Conservation (phyloP, 768 basidiomycete species). For the Fistulinella prunicolor region DNA sequence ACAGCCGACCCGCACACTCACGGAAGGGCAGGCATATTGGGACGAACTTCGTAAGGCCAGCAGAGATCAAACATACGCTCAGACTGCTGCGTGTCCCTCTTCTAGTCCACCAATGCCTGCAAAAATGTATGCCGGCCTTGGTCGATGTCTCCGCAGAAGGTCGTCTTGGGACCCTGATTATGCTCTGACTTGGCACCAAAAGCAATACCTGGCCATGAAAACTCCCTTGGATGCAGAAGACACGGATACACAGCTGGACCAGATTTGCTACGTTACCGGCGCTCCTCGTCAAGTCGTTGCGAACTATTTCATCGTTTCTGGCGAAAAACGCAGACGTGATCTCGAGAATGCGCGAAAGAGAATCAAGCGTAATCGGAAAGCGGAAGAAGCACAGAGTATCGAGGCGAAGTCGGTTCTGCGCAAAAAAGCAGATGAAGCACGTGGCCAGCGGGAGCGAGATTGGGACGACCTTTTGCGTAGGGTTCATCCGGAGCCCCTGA, state of each 20-base stretch:
- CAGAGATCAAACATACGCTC: conserved; percentile 33
- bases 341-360: conserved; percentile 42
- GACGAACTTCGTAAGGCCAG: conserved; percentile 48
- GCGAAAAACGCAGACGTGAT: conserved; percentile 39
- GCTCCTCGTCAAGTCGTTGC: conserved; percentile 51
- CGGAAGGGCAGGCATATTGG: conserved; percentile 56
- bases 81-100: conserved; percentile 16
- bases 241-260: conserved; percentile 38
- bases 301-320: conserved; percentile 42
- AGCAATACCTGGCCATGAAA: conserved; percentile 56
- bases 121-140: conserved; percentile 31
- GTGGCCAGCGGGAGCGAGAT: conserved; percentile 54
- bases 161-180: conserved; percentile 63
- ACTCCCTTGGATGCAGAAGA: conserved; percentile 52
- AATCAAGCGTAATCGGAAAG: conserved; percentile 30
- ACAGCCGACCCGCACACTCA: conserved; percentile 37
- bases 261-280: conserved; percentile 51
- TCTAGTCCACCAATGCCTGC: conserved; percentile 22
- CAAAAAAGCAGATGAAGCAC: conserved; percentile 64
- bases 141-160: conserved; percentile 53
- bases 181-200: conserved; percentile 64
- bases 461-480: conserved; percentile 59
- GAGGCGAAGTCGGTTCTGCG: conserved; percentile 53
- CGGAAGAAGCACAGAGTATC: conserved; percentile 32
- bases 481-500: conserved; percentile 53